Conservation (phyloP, 2,329 filamentous ascomycete genomes). For the Penicillium sp. region DNA sequence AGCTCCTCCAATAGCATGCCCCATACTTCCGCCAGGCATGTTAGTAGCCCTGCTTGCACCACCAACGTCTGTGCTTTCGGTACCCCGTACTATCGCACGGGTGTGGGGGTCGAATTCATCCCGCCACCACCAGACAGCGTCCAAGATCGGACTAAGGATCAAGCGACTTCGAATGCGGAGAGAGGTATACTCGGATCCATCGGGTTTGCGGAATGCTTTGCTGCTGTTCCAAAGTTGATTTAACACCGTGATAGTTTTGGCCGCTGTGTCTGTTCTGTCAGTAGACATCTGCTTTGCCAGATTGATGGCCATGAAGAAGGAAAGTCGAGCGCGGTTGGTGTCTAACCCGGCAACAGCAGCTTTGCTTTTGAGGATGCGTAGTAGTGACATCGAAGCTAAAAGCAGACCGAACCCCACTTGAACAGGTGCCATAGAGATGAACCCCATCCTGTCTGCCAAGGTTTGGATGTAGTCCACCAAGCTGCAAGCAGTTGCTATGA, state of each 20-base stretch:
- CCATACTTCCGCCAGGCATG: conserved; percentile 7
- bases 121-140: conserved; percentile 47
- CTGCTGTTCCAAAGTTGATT: conserved; percentile 45
- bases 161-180: conserved; percentile 45
- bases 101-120: conserved; percentile 40
- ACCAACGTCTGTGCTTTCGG: conserved; percentile 13
- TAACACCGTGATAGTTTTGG: conserved; percentile 35
- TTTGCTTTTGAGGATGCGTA: conserved; percentile 43
- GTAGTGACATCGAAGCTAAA: conserved; percentile 32
- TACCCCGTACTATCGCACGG: conserved; percentile 14
- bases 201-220: conserved; percentile 41
- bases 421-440: conserved; percentile 27
- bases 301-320: conserved; percentile 41
- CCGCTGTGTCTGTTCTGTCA: conserved; percentile 37
- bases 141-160: conserved; percentile 38
- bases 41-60: conserved; percentile 16
- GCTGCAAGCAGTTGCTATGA: conserved; percentile 32
- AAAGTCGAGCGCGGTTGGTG: conserved; percentile 33
- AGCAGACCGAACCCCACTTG: conserved; percentile 34
- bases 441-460: conserved; percentile 21
- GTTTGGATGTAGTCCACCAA: conserved; percentile 32
- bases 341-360: conserved; percentile 32
- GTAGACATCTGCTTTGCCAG: conserved; percentile 41
- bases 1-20: conserved; percentile 3
- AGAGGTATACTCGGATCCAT: conserved; percentile 36